A percentile compares a stretch with the other conserved stretches of the same genome.
Conservation (phyloP, 352 stramenopile genomes). For the Phytophthora multivora region DNA sequence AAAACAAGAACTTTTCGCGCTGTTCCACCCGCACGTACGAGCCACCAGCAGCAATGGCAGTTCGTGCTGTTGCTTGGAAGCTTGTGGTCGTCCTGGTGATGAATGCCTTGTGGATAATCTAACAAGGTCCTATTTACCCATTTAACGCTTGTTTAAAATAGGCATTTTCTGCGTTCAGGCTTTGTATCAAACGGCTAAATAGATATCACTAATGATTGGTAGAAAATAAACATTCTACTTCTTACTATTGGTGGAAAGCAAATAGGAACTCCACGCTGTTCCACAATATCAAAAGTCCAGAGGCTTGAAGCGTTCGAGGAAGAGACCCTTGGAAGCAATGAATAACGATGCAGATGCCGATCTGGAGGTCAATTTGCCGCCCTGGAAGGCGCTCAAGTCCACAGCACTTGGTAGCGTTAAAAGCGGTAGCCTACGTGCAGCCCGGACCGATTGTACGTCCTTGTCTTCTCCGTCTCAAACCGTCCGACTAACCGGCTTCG, state of each 20-base stretch:
- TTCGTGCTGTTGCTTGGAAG: neutral
- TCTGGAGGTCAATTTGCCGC: constrained; percentile 5
- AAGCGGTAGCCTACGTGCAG: constrained; percentile 12
- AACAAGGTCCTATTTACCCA: too few species aligned
- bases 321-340: constrained; percentile 1
- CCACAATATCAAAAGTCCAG: neutral
- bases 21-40: constrained; percentile 68
- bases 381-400: constrained; percentile 30
- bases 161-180: too few species aligned
- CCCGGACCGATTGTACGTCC: constrained; percentile 27
- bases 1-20: constrained; percentile 58
- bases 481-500: neutral
- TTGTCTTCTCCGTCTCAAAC: neutral
- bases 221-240: too few species aligned
- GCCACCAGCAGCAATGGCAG: constrained; percentile 13
- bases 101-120: constrained; percentile 2
- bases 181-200: too few species aligned
- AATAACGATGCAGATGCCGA: constrained; percentile 12
- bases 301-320: too few species aligned
- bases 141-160: too few species aligned
- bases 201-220: too few species aligned
- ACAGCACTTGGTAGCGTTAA: constrained; percentile 22
- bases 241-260: too few species aligned
- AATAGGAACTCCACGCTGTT: too few species aligned
- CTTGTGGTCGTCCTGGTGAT: neutral